Percentiles rank a stretch among this genome's conserved stretches.
phyloP scores from a whole-genome alignment of 495 filamentous ascomycete species.

The Lasiosphaeria ovina region DNA sequence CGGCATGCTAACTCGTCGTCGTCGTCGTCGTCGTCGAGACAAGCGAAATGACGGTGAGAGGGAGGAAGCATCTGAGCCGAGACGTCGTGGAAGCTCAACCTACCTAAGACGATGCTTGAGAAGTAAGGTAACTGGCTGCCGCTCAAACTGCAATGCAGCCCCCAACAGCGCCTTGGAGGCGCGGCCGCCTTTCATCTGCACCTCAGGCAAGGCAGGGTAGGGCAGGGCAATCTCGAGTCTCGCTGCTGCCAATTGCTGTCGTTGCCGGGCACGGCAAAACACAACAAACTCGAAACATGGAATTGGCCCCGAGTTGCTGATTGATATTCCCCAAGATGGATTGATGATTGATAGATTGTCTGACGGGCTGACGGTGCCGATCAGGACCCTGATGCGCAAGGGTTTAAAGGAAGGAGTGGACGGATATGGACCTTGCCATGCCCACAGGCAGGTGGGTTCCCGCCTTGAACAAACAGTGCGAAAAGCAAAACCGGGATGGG shows the following conservation, averaged over 20 bases:
- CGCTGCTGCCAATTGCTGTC: background rate
- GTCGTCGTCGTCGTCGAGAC: background rate
- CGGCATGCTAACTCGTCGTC: background rate
- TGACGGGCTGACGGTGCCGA: background rate
- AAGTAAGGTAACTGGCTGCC: background rate
- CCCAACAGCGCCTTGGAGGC: background rate
- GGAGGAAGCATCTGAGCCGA: background rate
- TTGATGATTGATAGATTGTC: background rate
- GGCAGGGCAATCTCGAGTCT: background rate
- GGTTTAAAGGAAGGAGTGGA: background rate
- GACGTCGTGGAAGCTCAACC: background rate
- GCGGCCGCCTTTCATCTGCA: background rate
- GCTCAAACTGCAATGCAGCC: background rate
- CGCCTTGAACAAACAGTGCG: background rate
- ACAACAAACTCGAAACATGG: background rate
- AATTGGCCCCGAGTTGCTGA: background rate
- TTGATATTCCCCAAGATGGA: background rate
- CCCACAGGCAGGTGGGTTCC: background rate
- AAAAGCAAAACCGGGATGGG: background rate
- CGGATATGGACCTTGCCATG: background rate
- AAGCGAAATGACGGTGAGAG: slow-evolving; percentile 29
- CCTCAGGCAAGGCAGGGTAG: background rate
- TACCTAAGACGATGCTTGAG: background rate
- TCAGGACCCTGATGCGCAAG: background rate
- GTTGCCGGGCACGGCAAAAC: background rate